Evolutionary conservation across 2,329 filamentous ascomycete genomes (phyloP).

Genomic region (Tolypocladium nubicola): DNA sequence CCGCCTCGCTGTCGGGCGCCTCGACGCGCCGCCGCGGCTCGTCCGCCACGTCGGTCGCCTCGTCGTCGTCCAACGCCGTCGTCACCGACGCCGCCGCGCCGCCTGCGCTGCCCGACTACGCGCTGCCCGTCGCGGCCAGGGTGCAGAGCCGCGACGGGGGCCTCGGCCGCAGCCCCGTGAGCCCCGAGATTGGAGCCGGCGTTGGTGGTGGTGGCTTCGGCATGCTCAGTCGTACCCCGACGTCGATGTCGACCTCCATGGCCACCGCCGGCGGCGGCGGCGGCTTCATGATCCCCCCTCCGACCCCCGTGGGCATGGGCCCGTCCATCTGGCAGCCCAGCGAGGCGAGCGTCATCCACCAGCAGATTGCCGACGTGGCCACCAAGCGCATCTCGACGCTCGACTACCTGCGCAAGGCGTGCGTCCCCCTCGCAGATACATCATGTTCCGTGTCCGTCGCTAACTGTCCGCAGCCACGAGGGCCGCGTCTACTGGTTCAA

Average conservation of each 20-base stretch:
- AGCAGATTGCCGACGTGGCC: slow-evolving; percentile 71
- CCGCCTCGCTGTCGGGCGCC: slow-evolving; percentile 36
- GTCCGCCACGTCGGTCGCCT: slow-evolving; percentile 21
- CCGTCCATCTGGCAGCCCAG: slow-evolving; percentile 24
- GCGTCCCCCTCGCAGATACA: slow-evolving; percentile 23
- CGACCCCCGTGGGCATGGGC: slow-evolving; percentile 6
- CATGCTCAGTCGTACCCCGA: slow-evolving; percentile 6
- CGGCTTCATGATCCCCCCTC: slow-evolving; percentile 8
- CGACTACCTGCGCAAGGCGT: slow-evolving; percentile 89
- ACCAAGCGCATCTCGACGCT: slow-evolving; percentile 90
- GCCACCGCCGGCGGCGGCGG: slow-evolving; percentile 1
- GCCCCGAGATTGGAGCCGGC: slow-evolving; percentile 2
- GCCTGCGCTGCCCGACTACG: slow-evolving; percentile 44
- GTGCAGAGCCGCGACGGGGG: slow-evolving; percentile 15
- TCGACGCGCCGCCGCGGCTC: slow-evolving; percentile 28
- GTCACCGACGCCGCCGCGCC: slow-evolving; percentile 36
- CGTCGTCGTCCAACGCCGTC: slow-evolving; percentile 23
- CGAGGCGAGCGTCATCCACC: slow-evolving; percentile 40
- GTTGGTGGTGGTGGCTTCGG: neutral
- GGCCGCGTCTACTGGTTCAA: slow-evolving; percentile 98
- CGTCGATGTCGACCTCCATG: neutral
- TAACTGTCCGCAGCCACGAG: slow-evolving; percentile 57
- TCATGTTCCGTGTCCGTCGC: neutral
- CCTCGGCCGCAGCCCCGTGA: slow-evolving; percentile 8
- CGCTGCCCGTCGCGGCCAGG: slow-evolving; percentile 37